These are phyloP conservation scores for Helotiales sp. DNA, from an alignment of 2,329 filamentous ascomycete genomes.

Conservation along the genomic window DNA sequence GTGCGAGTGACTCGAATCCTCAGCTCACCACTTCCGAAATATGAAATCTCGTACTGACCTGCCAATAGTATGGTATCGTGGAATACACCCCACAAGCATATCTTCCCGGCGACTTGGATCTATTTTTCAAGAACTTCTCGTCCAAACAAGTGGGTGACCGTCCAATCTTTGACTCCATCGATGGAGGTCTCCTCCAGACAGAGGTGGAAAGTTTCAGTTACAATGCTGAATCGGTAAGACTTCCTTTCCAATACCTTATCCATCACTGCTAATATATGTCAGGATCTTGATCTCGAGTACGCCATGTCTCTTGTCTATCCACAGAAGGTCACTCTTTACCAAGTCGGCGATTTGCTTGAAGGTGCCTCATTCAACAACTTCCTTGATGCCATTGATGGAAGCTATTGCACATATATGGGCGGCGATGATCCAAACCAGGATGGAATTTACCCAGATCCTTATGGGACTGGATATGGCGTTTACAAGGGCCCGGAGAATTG, in stretches of 20 bases:
- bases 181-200: constrained; percentile 45
- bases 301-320: constrained; percentile 51
- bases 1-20: too few species aligned
- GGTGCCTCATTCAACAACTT: constrained; percentile 25
- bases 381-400: constrained; percentile 40
- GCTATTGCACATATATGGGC: constrained; percentile 9
- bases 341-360: constrained; percentile 38
- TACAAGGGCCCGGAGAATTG: constrained; percentile 10
- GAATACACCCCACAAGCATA: constrained; percentile 54
- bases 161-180: constrained; percentile 45
- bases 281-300: constrained; percentile 48
- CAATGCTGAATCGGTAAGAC: constrained; percentile 44
- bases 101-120: constrained; percentile 48
- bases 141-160: constrained; percentile 43
- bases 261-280: not conserved
- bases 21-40: too few species aligned
- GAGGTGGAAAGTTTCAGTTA: constrained; percentile 36
- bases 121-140: constrained; percentile 46
- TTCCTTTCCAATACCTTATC: not conserved
- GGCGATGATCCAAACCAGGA: constrained; percentile 14
- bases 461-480: not conserved
- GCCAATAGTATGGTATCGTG: constrained; percentile 53
- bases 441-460: constrained; percentile 5
- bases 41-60: too few species aligned
- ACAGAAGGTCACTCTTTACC: constrained; percentile 49